phyloP scores from a whole-genome alignment of 257 asterid species.

The Vinca minor region DNA sequence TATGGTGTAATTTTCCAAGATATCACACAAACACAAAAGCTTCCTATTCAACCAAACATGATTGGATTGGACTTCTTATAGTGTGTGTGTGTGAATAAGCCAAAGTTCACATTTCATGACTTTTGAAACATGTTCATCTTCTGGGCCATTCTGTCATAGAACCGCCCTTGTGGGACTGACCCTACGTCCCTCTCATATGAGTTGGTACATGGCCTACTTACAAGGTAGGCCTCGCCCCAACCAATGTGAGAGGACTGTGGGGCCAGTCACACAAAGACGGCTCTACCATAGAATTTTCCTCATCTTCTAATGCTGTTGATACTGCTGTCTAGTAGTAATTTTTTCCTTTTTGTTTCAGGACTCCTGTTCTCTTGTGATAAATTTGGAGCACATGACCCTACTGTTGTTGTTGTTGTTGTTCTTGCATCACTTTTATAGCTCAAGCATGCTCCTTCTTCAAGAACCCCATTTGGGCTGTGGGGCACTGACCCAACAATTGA shows the following conservation, averaged over 20 bases:
- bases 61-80: too few species aligned
- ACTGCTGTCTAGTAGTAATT: slow-evolving; percentile 32
- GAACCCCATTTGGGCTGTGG: slow-evolving; percentile 57
- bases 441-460: slow-evolving; percentile 50
- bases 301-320: too few species aligned
- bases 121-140: too few species aligned
- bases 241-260: too few species aligned
- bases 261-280: too few species aligned
- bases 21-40: slow-evolving; percentile 10
- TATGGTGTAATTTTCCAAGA: slow-evolving; percentile 9
- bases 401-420: slow-evolving; percentile 22
- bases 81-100: too few species aligned
- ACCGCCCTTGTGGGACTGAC: too few species aligned
- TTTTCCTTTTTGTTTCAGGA: slow-evolving; percentile 53
- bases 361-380: slow-evolving; percentile 22
- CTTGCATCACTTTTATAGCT: slow-evolving; percentile 50
- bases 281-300: too few species aligned
- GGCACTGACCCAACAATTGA: slow-evolving; percentile 22
- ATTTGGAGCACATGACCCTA: slow-evolving; percentile 40
- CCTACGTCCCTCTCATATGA: too few species aligned
- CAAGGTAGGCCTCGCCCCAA: too few species aligned
- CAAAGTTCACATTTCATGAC: slow-evolving; percentile 21
- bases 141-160: too few species aligned
- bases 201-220: too few species aligned
- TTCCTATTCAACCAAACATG: slow-evolving; percentile 24